Conservation (phyloP, 306 rosid genomes). For the Carpinus fangiana region DNA sequence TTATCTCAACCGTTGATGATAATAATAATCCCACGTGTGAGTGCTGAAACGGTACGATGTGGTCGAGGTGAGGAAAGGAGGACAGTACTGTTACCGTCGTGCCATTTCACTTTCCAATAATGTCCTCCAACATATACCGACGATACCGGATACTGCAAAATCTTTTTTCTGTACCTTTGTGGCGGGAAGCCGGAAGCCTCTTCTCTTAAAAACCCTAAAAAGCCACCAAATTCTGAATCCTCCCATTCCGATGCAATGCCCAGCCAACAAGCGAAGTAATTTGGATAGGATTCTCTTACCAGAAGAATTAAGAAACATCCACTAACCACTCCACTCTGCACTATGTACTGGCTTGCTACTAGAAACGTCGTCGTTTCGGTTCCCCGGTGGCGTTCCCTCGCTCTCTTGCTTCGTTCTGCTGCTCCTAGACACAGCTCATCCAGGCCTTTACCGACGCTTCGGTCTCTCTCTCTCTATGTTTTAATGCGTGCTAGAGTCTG, state of each 20-base stretch:
- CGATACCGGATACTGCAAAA: background rate
- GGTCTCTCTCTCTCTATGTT: slow-evolving; percentile 34
- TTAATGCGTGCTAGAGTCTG: background rate
- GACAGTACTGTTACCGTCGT: no score
- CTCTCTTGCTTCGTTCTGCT: slow-evolving; percentile 44
- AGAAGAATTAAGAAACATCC: background rate
- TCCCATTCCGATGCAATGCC: background rate
- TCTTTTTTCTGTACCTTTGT: background rate
- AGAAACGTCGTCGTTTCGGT: slow-evolving; percentile 53
- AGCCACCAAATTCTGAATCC: background rate
- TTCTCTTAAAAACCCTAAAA: background rate
- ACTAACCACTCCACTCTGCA: background rate
- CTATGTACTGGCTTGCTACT: slow-evolving; percentile 56
- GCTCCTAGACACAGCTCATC: slow-evolving; percentile 35
- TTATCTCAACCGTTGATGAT: no score
- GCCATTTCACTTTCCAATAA: background rate
- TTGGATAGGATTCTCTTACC: background rate
- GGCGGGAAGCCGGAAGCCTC: slow-evolving; percentile 32
- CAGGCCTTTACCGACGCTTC: slow-evolving; percentile 44
- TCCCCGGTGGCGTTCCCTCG: slow-evolving; percentile 57
- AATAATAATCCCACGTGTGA: no score
- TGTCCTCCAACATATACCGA: background rate
- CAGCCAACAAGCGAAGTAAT: background rate
- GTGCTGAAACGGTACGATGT: no score
- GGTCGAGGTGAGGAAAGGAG: no score